Conservation (phyloP, 2,329 filamentous ascomycete species). For the Aspergillus fructus region DNA sequence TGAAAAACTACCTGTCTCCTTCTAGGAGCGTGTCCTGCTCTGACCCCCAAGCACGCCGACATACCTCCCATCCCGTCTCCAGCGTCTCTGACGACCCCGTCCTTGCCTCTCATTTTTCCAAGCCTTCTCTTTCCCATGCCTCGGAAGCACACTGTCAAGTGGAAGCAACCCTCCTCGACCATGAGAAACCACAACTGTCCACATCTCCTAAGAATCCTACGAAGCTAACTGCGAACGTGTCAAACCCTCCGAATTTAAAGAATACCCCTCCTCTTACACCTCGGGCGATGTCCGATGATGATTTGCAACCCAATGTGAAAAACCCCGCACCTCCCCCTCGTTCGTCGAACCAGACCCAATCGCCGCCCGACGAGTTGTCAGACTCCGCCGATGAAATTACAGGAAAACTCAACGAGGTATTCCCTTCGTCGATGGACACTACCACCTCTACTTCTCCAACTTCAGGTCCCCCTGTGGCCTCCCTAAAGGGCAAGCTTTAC, state of each 20-base stretch:
- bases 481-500: constrained; percentile 81
- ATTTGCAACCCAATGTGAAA: constrained; percentile 35
- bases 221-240: constrained; percentile 80
- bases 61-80: constrained; percentile 58
- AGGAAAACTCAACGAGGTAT: constrained; percentile 37
- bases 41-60: constrained; percentile 41
- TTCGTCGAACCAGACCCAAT: constrained; percentile 18
- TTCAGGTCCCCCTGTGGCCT: constrained; percentile 62
- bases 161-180: constrained; percentile 53
- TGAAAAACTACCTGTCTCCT: constrained; percentile 47
- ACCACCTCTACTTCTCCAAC: constrained; percentile 25
- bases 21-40: constrained; percentile 29
- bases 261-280: constrained; percentile 89
- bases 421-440: constrained; percentile 27
- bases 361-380: constrained; percentile 24
- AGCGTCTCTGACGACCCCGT: constrained; percentile 65
- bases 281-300: constrained; percentile 74
- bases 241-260: constrained; percentile 65
- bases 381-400: constrained; percentile 36
- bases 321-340: constrained; percentile 25
- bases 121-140: constrained; percentile 58
- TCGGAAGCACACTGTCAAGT: constrained; percentile 47
- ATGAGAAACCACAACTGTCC: constrained; percentile 42
- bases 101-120: constrained; percentile 68
- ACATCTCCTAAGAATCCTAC: constrained; percentile 45